Conservation (phyloP, 176 grass and related monocot genomes). For the Phoenix dactylifera region DNA sequence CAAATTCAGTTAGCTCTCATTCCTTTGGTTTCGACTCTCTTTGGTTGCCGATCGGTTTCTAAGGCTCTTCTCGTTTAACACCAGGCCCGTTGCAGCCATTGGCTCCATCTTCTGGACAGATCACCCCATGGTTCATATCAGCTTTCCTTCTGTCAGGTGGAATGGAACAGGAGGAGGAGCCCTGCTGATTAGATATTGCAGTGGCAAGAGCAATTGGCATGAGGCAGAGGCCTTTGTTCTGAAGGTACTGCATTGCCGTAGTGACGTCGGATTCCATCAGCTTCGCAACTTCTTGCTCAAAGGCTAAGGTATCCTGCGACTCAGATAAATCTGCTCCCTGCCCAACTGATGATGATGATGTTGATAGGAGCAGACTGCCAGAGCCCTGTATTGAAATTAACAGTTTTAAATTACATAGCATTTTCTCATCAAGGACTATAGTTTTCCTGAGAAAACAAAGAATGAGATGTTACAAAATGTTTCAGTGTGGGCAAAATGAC, state of each 20-base stretch:
- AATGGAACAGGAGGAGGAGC: not conserved
- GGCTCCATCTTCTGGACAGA: slow-evolving; percentile 1
- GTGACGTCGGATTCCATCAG: slow-evolving; percentile 25
- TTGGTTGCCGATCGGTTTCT: not conserved
- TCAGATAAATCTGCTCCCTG: slow-evolving; percentile 6
- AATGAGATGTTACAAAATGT: no score
- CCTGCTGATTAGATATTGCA: slow-evolving; percentile 26
- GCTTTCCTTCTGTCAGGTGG: slow-evolving; percentile 11
- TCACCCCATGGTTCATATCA: not conserved
- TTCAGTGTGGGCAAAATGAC: no score
- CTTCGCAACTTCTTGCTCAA: slow-evolving; percentile 24
- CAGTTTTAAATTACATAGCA: no score
- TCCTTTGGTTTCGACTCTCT: not conserved
- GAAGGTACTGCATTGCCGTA: slow-evolving; percentile 18
- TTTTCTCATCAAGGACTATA: no score
- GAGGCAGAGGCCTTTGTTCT: slow-evolving; percentile 23
- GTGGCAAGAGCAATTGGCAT: slow-evolving; percentile 20
- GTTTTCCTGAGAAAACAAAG: no score
- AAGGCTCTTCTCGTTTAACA: not conserved
- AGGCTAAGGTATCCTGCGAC: slow-evolving; percentile 10
- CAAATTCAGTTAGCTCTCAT: not conserved
- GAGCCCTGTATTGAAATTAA: slow-evolving; percentile 1
- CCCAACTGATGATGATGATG: slow-evolving; percentile 1
- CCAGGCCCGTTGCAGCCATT: not conserved
- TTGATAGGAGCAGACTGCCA: slow-evolving; percentile 2